phyloP scores from a whole-genome alignment of 1,284 basidiomycete genomes.

The Microbotryomycetes sp. region DNA sequence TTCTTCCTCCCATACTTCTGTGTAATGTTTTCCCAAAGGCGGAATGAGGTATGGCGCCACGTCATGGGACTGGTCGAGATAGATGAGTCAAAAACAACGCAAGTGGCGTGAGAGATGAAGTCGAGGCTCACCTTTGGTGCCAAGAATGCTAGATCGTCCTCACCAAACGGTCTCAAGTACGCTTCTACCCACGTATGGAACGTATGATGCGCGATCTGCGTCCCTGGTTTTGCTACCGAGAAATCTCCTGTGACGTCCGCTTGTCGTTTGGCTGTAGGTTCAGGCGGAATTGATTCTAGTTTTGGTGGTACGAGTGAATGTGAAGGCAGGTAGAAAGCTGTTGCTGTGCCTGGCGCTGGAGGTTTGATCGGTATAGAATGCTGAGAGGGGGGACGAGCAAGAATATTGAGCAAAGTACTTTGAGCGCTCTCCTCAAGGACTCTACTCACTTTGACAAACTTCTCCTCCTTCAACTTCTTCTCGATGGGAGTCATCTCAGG shows the following conservation, averaged over 20 bases:
- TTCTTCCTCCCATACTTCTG: slow-evolving; percentile 85
- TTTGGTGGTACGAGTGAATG: slow-evolving; percentile 49
- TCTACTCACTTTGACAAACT: slow-evolving; percentile 23
- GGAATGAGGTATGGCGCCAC: slow-evolving; percentile 79
- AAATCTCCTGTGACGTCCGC: slow-evolving; percentile 79
- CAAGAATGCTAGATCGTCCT: slow-evolving; percentile 85
- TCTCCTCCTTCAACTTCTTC: slow-evolving; percentile 24
- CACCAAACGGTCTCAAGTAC: slow-evolving; percentile 73
- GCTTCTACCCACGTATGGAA: slow-evolving; percentile 81
- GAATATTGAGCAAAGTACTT: too few relatives aligned
- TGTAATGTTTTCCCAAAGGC: slow-evolving; percentile 78
- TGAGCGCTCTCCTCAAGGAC: background rate
- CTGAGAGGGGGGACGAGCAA: slow-evolving; percentile 4
- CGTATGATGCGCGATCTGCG: slow-evolving; percentile 53
- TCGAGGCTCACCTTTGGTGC: slow-evolving; percentile 57
- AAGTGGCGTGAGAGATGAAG: background rate
- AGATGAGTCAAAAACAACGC: background rate
- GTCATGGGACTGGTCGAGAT: slow-evolving; percentile 56
- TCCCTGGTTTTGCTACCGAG: slow-evolving; percentile 66
- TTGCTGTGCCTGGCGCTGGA: slow-evolving; percentile 33
- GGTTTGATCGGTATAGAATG: slow-evolving; percentile 43
- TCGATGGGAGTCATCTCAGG: too few relatives aligned
- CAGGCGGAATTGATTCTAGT: slow-evolving; percentile 50
- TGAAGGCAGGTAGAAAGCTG: slow-evolving; percentile 44
- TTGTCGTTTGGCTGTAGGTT: slow-evolving; percentile 69